Evolutionary conservation across 1,284 basidiomycete species (phyloP).

Genomic region (Sporisorium sorghi): DNA sequence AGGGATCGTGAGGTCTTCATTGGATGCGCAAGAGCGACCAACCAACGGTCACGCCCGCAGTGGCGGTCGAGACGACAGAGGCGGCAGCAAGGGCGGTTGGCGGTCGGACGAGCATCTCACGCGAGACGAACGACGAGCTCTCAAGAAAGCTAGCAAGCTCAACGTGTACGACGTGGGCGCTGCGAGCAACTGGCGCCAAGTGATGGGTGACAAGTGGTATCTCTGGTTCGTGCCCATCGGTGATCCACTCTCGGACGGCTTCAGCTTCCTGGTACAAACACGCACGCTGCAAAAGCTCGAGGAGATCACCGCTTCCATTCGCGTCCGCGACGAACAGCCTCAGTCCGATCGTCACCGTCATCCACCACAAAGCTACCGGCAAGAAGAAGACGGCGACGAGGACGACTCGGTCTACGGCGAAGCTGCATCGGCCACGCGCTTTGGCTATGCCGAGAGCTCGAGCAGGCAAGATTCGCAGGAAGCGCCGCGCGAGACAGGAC

Average conservation of each 20-base stretch:
- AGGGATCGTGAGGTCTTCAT: constrained; percentile 19
- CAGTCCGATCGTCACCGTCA: background rate
- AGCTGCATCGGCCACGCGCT: constrained; percentile 12
- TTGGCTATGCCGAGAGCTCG: constrained; percentile 17
- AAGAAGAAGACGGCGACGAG: constrained; percentile 12
- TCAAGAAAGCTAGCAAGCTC: constrained; percentile 56
- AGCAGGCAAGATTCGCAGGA: background rate
- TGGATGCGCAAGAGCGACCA: constrained; percentile 3
- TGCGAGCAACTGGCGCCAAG: constrained; percentile 48
- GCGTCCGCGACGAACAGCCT: constrained; percentile 13
- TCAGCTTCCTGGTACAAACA: constrained; percentile 42
- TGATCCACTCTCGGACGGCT: constrained; percentile 49
- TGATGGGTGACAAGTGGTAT: constrained; percentile 55
- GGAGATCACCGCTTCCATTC: constrained; percentile 43
- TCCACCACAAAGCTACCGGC: background rate
- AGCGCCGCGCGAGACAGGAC: constrained; percentile 6
- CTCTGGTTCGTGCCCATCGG: constrained; percentile 61
- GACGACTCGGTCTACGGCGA: constrained; percentile 41
- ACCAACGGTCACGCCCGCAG: background rate
- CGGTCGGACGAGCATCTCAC: constrained; percentile 54
- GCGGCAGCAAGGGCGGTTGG: constrained; percentile 23
- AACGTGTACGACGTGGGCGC: constrained; percentile 65
- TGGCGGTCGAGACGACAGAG: background rate
- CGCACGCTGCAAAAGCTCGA: constrained; percentile 47
- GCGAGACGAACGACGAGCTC: constrained; percentile 47